Conservation (phyloP, 257 asterid genomes). For the Salvia miltiorrhiza region DNA sequence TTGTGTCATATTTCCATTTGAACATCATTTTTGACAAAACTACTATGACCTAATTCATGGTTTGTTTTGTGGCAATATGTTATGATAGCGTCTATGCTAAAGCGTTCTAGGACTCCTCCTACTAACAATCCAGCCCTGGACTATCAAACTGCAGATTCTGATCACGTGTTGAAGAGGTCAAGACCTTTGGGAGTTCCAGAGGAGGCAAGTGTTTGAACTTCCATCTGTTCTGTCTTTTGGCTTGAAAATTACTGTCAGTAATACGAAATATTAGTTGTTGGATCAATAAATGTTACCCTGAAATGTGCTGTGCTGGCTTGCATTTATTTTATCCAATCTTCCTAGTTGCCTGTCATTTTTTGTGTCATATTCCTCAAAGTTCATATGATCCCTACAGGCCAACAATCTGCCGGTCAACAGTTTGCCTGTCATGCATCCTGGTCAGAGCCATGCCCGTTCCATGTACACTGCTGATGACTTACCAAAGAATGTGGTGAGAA, state of each 20-base stretch:
- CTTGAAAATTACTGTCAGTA: slow-evolving; percentile 6
- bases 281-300: not conserved
- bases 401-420: slow-evolving; percentile 37
- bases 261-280: slow-evolving; percentile 5
- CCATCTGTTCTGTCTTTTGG: not conserved
- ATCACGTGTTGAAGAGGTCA: slow-evolving; percentile 41
- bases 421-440: slow-evolving; percentile 29
- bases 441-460: slow-evolving; percentile 39
- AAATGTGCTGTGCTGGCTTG: not conserved
- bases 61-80: slow-evolving; percentile 28
- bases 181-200: slow-evolving; percentile 42
- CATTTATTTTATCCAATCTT: not conserved
- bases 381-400: slow-evolving; percentile 31
- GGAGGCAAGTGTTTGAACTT: slow-evolving; percentile 38
- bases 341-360: too few relatives aligned
- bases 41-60: slow-evolving; percentile 15
- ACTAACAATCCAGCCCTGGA: slow-evolving; percentile 48
- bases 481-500: slow-evolving; percentile 52
- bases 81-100: slow-evolving; percentile 40
- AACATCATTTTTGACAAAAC: slow-evolving; percentile 10
- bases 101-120: slow-evolving; percentile 56
- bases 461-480: slow-evolving; percentile 39
- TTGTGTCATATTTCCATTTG: not conserved
- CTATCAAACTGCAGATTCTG: slow-evolving; percentile 55
- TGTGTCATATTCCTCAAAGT: slow-evolving; percentile 7